phyloP scores from a whole-genome alignment of 495 filamentous ascomycete species.

The Trichoderma parareesei region DNA sequence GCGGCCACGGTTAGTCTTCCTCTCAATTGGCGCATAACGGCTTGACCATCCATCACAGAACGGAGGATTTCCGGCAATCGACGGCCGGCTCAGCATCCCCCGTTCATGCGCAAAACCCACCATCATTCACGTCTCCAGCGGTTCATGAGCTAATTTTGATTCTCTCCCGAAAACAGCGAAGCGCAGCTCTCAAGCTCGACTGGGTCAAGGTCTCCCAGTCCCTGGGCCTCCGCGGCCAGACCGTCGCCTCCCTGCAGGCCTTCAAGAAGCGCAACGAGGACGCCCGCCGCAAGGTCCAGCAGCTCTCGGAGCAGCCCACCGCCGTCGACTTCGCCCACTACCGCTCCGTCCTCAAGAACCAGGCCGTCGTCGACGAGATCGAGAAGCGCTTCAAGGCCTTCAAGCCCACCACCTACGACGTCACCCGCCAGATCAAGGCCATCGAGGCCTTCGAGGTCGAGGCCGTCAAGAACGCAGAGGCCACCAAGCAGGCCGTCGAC shows the following conservation, averaged over 20 bases:
- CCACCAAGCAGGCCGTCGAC: conserved; percentile 92
- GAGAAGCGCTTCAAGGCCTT: conserved; percentile 86
- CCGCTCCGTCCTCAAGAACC: conserved; percentile 88
- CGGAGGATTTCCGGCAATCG: background rate
- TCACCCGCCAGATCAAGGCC: conserved; percentile 84
- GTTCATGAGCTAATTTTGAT: conserved; percentile 42
- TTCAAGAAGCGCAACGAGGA: conserved; percentile 99
- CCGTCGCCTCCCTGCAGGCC: conserved; percentile 74
- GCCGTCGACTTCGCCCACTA: conserved; percentile 88
- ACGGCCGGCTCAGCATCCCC: background rate
- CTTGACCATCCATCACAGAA: background rate
- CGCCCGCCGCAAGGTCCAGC: conserved; percentile 80
- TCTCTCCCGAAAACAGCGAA: conserved; percentile 56
- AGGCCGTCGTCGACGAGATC: conserved; percentile 87
- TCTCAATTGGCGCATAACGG: conserved; percentile 12
- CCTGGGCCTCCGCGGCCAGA: conserved; percentile 93
- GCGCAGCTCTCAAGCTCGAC: conserved; percentile 98
- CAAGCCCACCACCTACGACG: conserved; percentile 87
- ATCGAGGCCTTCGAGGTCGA: conserved; percentile 97
- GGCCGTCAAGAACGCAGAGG: conserved; percentile 92
- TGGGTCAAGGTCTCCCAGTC: conserved; percentile 86
- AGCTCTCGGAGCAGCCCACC: conserved; percentile 70
- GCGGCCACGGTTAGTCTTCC: conserved; percentile 8
- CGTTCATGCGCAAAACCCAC: background rate
- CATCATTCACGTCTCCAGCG: background rate